Evolutionary conservation across 306 rosid species (phyloP).

Genomic region (Malus orientalis): DNA sequence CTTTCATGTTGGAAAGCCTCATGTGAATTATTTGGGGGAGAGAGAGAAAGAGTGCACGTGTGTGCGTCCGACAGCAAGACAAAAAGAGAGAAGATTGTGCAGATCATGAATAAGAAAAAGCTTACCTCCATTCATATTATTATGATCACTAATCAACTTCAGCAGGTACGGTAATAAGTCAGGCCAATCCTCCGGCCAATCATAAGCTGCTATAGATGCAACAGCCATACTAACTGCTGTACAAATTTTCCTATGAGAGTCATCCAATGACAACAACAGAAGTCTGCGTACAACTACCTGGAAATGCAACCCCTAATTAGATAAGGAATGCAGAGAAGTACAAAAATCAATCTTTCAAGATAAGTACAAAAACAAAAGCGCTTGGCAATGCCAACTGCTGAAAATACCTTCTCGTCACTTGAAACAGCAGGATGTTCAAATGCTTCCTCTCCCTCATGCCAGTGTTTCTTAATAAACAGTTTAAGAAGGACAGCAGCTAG

Average conservation of each 20-base stretch:
- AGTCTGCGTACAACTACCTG: slow-evolving; percentile 63
- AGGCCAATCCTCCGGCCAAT: slow-evolving; percentile 96
- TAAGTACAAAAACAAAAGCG: neutral
- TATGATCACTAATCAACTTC: slow-evolving; percentile 57
- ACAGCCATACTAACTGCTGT: slow-evolving; percentile 94
- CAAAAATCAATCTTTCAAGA: neutral
- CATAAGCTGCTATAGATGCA: slow-evolving; percentile 79
- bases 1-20: too few relatives aligned
- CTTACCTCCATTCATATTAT: slow-evolving; percentile 73
- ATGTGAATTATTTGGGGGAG: neutral
- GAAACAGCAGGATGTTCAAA: slow-evolving; percentile 86
- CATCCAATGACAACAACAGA: slow-evolving; percentile 74
- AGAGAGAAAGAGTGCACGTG: neutral
- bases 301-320: slow-evolving; percentile 21
- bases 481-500: slow-evolving; percentile 97
- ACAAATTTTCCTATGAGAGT: slow-evolving; percentile 79
- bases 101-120: neutral
- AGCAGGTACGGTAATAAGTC: slow-evolving; percentile 76
- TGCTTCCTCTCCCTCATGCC: slow-evolving; percentile 82
- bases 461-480: slow-evolving; percentile 84
- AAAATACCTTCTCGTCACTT: slow-evolving; percentile 62
- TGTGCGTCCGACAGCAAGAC: neutral
- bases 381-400: neutral
- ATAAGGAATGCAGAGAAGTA: neutral
- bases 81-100: neutral